Evolutionary conservation across 108 stramenopile species (phyloP), one percentile per base, ranked within the genome.

Genomic region (Cyclotella distinguenda): DNA sequence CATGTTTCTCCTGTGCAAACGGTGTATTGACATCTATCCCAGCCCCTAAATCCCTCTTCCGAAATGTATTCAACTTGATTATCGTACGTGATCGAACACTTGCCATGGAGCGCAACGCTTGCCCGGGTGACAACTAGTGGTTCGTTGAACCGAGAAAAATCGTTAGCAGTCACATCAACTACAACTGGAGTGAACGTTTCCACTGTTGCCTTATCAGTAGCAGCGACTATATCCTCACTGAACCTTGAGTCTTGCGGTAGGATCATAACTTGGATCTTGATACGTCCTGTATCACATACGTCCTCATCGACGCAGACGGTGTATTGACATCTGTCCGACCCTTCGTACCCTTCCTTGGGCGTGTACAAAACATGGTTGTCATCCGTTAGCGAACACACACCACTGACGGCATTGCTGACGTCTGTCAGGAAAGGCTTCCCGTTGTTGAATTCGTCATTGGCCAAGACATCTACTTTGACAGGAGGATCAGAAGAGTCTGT

Each of bases 351-450:
- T 3, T 25, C 33, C 15, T 45, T 65, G 39, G 72, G 72, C 2
- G 72, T 51, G 57, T 64, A 73, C 43, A 64, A 19, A 13, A 73
- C 57, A 28, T 73, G 48, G 23, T 73, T 65, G 49, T 65, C 58
- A 15, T 52, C 50, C 0, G 51, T 59, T 43, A 64, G 38, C 21
- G 64, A 25, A 26, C 72, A 73, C 11, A 58, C 18, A 8, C 72
- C 72, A 52, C 63, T 64, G 27, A 4, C 49, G 12, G 72, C 48
- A 2, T 42, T 13, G 6, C 16, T 60, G 16, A 52, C 36, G 3
- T 59, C 39, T 3, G 34, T 53, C 23, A 74, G 25, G 33, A 32
- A 33, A 13, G 64, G 59, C 0, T 39, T 45, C 25, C 64, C 64
- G 2, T 0, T 26, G 23, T 45, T n/a, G n/a, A n/a, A 22, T 60